Evolutionary conservation across 441 rosid genomes (phyloP).

Genomic region (Corymbia citriodora): DNA sequence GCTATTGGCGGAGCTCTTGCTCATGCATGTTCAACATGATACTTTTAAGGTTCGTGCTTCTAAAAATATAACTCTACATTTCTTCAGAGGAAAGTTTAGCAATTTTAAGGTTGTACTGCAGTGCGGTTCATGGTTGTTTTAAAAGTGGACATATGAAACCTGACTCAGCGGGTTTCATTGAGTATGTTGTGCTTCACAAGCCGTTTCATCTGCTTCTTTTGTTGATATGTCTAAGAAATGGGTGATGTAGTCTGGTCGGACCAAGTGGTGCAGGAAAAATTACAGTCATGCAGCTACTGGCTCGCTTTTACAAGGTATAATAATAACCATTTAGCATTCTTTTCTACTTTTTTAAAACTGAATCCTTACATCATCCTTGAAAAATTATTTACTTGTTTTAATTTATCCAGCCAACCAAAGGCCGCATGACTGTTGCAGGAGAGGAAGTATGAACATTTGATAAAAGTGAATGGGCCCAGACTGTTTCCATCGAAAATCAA

Average conservation of each 20-base stretch:
- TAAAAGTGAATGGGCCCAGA: slow-evolving; percentile 82
- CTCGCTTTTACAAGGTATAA: slow-evolving; percentile 78
- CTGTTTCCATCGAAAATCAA: slow-evolving; percentile 86
- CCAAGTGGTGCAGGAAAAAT: slow-evolving; percentile 94
- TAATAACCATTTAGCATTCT: not conserved
- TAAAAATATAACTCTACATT: not conserved
- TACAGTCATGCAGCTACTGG: slow-evolving; percentile 84
- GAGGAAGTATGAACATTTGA: slow-evolving; percentile 82
- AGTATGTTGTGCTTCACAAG: not conserved
- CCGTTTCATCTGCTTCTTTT: not conserved
- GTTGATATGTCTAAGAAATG: not conserved
- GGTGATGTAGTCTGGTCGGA: slow-evolving; percentile 46
- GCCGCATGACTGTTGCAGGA: slow-evolving; percentile 67
- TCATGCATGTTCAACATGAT: not conserved
- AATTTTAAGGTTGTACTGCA: not conserved
- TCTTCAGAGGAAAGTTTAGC: not conserved
- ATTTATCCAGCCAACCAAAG: slow-evolving; percentile 62
- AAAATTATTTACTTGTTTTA: not conserved
- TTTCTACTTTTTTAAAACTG: not conserved
- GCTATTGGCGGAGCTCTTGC: not conserved
- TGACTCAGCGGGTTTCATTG: not conserved
- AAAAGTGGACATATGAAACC: not conserved
- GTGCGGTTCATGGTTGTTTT: not conserved
- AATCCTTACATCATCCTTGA: not conserved
- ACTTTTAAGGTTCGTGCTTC: not conserved